Percentiles rank a stretch among this genome's conserved stretches.
Evolutionary conservation across 257 asterid species (phyloP).

Genomic region (Cynanchum wilfordii): DNA sequence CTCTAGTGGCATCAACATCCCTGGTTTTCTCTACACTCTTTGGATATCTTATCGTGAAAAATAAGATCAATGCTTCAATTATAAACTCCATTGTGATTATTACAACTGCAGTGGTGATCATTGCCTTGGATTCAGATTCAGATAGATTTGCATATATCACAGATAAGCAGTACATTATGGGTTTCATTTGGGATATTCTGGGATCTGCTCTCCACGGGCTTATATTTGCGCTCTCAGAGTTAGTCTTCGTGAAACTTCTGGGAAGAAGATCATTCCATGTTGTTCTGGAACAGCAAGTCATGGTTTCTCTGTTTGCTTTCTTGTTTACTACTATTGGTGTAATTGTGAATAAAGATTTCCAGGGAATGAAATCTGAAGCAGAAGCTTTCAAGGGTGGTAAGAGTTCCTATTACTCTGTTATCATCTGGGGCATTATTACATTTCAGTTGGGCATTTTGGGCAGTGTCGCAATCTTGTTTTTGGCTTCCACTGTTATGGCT

Average conservation of each 20-base stretch:
- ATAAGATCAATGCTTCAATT: constrained; percentile 63
- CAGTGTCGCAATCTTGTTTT: constrained; percentile 63
- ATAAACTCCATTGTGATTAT: constrained; percentile 61
- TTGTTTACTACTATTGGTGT: constrained; percentile 71
- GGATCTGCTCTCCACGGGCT: constrained; percentile 82
- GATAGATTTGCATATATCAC: constrained; percentile 56
- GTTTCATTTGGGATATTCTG: constrained; percentile 71
- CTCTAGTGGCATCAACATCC: constrained; percentile 71
- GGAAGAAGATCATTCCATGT: constrained; percentile 81
- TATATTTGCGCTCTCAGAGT: constrained; percentile 81
- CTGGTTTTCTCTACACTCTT: constrained; percentile 70
- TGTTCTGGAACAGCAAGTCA: constrained; percentile 86
- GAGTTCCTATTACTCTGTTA: constrained; percentile 49
- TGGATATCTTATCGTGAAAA: constrained; percentile 69
- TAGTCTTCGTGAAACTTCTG: constrained; percentile 50
- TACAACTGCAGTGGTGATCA: constrained; percentile 75
- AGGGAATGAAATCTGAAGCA: constrained; percentile 61
- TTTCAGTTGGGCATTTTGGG: constrained; percentile 87
- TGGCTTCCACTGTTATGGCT: constrained; percentile 81
- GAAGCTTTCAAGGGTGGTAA: constrained; percentile 50
- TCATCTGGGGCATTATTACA: constrained; percentile 65
- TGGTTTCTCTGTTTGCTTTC: constrained; percentile 75
- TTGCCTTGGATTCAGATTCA: constrained; percentile 74
- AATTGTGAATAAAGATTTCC: constrained; percentile 46
- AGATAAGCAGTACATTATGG: constrained; percentile 45